Conservation (phyloP, 177 flowering plant genomes). For the Vitis hybrid region DNA sequence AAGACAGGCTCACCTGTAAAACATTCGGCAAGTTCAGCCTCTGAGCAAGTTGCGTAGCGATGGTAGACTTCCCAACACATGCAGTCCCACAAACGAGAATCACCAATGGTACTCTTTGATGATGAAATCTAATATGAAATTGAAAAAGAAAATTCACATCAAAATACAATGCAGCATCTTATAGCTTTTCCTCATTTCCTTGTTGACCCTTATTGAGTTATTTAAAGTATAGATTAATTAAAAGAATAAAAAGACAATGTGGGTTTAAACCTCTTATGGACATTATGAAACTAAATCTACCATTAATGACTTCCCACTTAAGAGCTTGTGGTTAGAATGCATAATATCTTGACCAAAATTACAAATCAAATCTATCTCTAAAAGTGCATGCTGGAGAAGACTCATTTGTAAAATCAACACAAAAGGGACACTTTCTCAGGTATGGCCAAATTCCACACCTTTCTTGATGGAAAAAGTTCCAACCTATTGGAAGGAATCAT, state of each 20-base stretch:
- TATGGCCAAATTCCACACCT: no score
- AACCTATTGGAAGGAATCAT: no score
- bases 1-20: constrained; percentile 60
- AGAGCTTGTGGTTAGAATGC: not conserved
- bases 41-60: constrained; percentile 98
- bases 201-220: not conserved
- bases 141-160: constrained; percentile 1
- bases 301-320: not conserved
- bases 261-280: not conserved
- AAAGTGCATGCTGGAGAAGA: not conserved
- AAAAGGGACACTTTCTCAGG: not conserved
- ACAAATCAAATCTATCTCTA: not conserved
- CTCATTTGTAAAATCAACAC: not conserved
- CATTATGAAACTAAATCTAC: not conserved
- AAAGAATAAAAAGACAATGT: not conserved
- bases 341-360: not conserved
- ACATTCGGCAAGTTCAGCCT: constrained; percentile 97
- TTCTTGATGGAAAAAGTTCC: no score
- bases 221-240: no score
- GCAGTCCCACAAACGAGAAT: constrained; percentile 99
- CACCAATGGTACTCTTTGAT: constrained; percentile 93
- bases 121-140: constrained; percentile 69
- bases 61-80: constrained; percentile 94
- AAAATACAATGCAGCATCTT: not conserved
- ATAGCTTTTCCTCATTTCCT: not conserved